Percentiles rank a stretch among this genome's conserved stretches.
Evolutionary conservation across 306 rosid species (phyloP).

Genomic region (peach (Prunus persica)): DNA sequence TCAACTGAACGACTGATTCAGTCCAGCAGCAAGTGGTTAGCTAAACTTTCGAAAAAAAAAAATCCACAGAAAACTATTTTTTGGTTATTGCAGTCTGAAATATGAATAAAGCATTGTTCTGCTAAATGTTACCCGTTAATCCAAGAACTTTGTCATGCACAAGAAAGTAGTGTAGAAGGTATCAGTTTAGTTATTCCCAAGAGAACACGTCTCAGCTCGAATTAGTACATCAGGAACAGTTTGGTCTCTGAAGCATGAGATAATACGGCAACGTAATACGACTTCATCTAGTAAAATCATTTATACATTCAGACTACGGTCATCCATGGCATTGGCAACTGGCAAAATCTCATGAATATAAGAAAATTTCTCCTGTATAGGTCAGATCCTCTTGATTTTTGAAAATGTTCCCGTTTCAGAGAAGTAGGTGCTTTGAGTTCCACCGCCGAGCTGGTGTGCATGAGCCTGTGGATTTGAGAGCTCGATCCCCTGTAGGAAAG

Average conservation of each 20-base stretch:
- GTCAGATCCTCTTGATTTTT: conserved; percentile 74
- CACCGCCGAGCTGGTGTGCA: conserved; percentile 90
- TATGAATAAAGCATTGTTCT: not conserved
- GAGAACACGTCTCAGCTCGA: not conserved
- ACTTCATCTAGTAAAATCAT: not conserved
- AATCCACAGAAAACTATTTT: not conserved
- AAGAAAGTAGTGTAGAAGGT: not conserved
- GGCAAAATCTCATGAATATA: not conserved
- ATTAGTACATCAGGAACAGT: not conserved
- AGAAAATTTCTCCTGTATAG: not conserved
- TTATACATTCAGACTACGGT: not conserved
- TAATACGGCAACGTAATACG: no score
- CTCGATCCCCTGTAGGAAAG: conserved; percentile 72
- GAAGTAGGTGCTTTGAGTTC: conserved; percentile 93
- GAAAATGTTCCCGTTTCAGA: conserved; percentile 97
- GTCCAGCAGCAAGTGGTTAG: not conserved
- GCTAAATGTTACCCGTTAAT: not conserved
- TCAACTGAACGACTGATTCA: conserved; percentile 8
- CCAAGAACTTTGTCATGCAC: not conserved
- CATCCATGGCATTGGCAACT: not conserved
- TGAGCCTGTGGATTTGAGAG: conserved; percentile 95
- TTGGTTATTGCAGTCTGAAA: not conserved
- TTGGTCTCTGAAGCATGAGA: not conserved
- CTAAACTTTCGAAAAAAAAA: not conserved
- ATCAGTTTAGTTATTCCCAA: not conserved